Conservation (phyloP, 1,284 basidiomycete genomes). For the Meira miltonrushii region DNA sequence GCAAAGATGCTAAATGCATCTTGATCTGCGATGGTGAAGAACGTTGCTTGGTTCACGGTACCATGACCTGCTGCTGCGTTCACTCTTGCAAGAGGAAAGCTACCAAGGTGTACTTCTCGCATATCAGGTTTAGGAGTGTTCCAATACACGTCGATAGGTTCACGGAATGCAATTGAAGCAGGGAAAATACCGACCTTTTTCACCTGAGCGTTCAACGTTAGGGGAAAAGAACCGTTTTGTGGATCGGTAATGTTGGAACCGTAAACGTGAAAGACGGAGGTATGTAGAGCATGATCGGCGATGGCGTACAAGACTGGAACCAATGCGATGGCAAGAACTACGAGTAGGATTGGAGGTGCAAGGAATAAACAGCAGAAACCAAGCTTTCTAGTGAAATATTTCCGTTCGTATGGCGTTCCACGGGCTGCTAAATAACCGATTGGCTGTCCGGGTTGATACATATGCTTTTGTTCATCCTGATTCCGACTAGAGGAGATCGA, state of each 20-base stretch:
- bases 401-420: constrained; percentile 48
- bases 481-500: neutral
- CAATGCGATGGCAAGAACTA: constrained; percentile 42
- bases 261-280: constrained; percentile 45
- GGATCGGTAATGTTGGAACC: constrained; percentile 50
- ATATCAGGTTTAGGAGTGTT: constrained; percentile 29
- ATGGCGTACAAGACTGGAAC: constrained; percentile 51
- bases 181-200: constrained; percentile 54
- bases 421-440: constrained; percentile 29
- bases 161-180: constrained; percentile 50
- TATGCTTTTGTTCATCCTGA: neutral
- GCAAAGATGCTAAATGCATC: constrained; percentile 50
- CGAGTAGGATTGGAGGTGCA: constrained; percentile 34
- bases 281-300: constrained; percentile 51
- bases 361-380: constrained; percentile 42
- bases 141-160: constrained; percentile 52
- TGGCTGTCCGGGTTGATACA: constrained; percentile 17
- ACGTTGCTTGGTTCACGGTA: constrained; percentile 52
- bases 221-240: constrained; percentile 46
- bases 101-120: constrained; percentile 47
- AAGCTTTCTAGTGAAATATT: constrained; percentile 44
- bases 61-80: constrained; percentile 51
- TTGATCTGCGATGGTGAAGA: constrained; percentile 47
- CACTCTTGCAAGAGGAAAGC: constrained; percentile 39
- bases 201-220: constrained; percentile 48